Evolutionary conservation across 2,329 filamentous ascomycete genomes (phyloP), one percentile per base, ranked within the genome.

Genomic region (Pseudofabraea citricarpa): DNA sequence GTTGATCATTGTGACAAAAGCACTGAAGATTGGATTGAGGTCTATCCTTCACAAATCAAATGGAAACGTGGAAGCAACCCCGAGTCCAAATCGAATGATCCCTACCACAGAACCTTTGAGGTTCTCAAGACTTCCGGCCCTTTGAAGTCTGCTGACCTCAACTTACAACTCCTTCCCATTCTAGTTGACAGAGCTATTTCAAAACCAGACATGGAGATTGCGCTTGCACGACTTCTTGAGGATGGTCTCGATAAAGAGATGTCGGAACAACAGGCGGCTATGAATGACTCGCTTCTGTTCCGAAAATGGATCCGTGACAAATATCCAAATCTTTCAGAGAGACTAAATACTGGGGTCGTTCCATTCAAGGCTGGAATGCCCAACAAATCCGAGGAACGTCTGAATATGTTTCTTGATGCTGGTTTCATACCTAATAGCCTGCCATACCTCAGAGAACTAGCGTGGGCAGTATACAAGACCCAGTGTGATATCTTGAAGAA

Each of bases 131-230:
- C 64, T 6, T 74, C 75, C 0, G 61, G 63, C 0, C 62, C 68
- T 3, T 65, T 77, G 3, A 69, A 59, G 10, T 63, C 77, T 0
- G 78, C 81, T 0, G 65, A 69, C 0, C 64, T 90, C 0, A 87
- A 90, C 53, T 64, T 75, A 1, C 83, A 87, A 21, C 80, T 89
- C 39, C 72, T 91, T 2, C 77, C 81, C 0, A 77, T 91, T 0
- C 63, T 91, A 0, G 68, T 80, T 15, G 76, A 84, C 24, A 70
- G 80, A 22, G 76, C 83, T 0, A 66, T 70, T 0, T 54, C 77
- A 8, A 57, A 57, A 10, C 16, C 13, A 0, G 41, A 36, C 0
- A 78, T 83, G 74, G 66, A 69, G 5, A 36, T 64, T 0, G 59
- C 62, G 0, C 66, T 90, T 0, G 66, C 68, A 0, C 46, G 65